Evolutionary conservation across 2,329 filamentous ascomycete species (phyloP).

Genomic region (Fusarium vanettenii): DNA sequence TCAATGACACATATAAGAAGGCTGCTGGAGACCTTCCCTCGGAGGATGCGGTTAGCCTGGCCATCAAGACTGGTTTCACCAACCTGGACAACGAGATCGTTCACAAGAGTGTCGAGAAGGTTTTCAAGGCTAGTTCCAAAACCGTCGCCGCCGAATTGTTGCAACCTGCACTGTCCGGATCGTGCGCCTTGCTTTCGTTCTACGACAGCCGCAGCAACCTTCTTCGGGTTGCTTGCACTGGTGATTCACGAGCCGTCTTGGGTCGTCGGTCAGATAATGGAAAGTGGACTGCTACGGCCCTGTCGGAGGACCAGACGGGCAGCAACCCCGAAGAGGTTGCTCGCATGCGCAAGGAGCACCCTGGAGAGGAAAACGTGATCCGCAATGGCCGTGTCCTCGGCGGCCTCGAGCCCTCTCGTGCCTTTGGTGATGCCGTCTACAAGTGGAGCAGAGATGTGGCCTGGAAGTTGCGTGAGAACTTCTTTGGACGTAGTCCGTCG

Average conservation of each 20-base stretch:
- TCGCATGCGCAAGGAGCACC: slow-evolving; percentile 86
- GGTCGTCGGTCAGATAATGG: slow-evolving; percentile 81
- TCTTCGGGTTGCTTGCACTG: slow-evolving; percentile 93
- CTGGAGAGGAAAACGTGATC: slow-evolving; percentile 88
- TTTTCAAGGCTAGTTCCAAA: slow-evolving; percentile 89
- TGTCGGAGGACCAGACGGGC: slow-evolving; percentile 95
- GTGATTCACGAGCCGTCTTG: slow-evolving; percentile 94
- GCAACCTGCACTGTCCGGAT: slow-evolving; percentile 94
- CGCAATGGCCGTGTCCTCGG: slow-evolving; percentile 91
- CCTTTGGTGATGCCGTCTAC: slow-evolving; percentile 96
- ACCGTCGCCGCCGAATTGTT: slow-evolving; percentile 91
- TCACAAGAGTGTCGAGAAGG: slow-evolving; percentile 90
- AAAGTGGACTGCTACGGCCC: slow-evolving; percentile 91
- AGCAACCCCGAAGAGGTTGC: slow-evolving; percentile 86
- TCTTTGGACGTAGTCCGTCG: slow-evolving; percentile 86
- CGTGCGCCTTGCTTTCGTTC: slow-evolving; percentile 94
- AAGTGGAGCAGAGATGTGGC: slow-evolving; percentile 94
- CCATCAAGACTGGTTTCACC: slow-evolving; percentile 92
- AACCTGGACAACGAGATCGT: slow-evolving; percentile 94
- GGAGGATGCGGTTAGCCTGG: slow-evolving; percentile 84
- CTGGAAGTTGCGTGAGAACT: slow-evolving; percentile 82
- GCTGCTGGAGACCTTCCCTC: slow-evolving; percentile 72
- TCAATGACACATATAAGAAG: slow-evolving; percentile 91
- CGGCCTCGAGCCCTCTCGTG: slow-evolving; percentile 89
- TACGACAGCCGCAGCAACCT: slow-evolving; percentile 91